A percentile compares a stretch with the other conserved stretches of the same genome.
phyloP scores from a whole-genome alignment of 257 asterid genomes.

The Coffea canephora region DNA sequence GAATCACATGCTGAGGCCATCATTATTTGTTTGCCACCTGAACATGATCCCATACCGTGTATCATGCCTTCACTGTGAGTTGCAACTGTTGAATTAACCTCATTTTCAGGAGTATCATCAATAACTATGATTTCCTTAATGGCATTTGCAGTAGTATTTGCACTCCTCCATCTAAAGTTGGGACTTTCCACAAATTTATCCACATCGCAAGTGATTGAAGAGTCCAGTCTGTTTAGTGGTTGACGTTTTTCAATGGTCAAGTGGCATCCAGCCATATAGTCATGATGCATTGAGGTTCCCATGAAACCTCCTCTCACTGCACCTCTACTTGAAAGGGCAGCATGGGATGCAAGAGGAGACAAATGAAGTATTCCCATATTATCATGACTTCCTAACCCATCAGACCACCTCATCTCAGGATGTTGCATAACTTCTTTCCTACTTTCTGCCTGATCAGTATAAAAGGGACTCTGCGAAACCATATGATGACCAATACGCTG shows the following conservation, averaged over 20 bases:
- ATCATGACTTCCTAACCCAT: constrained; percentile 31
- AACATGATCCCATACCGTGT: constrained; percentile 18
- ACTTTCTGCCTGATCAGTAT: constrained; percentile 22
- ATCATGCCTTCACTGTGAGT: constrained; percentile 14
- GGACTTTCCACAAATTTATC: constrained; percentile 26
- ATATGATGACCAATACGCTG: constrained; percentile 24
- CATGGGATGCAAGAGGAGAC: constrained; percentile 29
- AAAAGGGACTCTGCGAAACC: constrained; percentile 28
- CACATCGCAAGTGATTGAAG: constrained; percentile 22
- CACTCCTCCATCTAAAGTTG: constrained; percentile 15
- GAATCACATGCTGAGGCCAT: constrained; percentile 29
- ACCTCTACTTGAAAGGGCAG: constrained; percentile 30
- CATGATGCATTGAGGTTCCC: constrained; percentile 27
- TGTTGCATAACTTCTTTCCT: constrained; percentile 25
- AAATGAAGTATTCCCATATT: constrained; percentile 28
- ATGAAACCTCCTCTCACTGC: constrained; percentile 25
- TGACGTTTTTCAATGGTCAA: constrained; percentile 28
- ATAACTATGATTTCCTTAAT: constrained; percentile 43
- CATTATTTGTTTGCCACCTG: constrained; percentile 19
- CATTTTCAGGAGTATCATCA: constrained; percentile 45
- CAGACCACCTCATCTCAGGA: constrained; percentile 33
- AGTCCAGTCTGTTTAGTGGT: constrained; percentile 21
- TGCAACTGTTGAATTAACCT: constrained; percentile 18
- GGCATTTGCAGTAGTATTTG: constrained; percentile 27
- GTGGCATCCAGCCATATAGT: constrained; percentile 30